Evolutionary conservation across 306 rosid genomes (phyloP), one percentile per base, ranked within the genome.

Genomic region (Trifolium fragiferum): DNA sequence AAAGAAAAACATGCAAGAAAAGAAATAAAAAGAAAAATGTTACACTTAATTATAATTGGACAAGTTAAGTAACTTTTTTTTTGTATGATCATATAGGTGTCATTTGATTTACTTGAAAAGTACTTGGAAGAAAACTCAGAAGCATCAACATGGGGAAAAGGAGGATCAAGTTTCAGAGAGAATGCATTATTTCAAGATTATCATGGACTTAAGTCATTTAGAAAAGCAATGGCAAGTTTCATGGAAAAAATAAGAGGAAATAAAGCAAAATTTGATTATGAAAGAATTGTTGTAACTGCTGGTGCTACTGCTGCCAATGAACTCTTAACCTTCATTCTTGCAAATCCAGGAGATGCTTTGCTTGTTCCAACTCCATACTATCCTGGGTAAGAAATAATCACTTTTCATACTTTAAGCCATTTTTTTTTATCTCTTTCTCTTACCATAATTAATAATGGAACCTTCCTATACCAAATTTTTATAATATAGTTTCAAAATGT

Each of bases 251-350:
- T 94, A 7, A 88, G 96, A 86, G 96, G 89, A 12, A 86, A 89
- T 1, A 84, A 84, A 78, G 96, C 84, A 7, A 92, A 82, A 61
- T 92, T 92, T 79, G 90, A 92, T 66, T 86, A 88, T 21, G 61
- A 77, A 16, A 83, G 97, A 78, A 37, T 94, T 0, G 99, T 94
- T 50, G 84, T 94, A 50, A 92, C 99, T 41, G 99, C 99, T 8
- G 99, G 99, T 23, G 99, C 97, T 10, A 94, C 99, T 15, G 99
- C 99, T 0, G 97, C 96, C 32, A 94, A 92, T 68, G 99, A 94
- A 46, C 96, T 94, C 25, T 74, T 94, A 40, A 94, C 97, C 19
- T 90, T 94, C 87, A 89, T 92, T 58, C 81, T 94, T 0, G 99
- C 99, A 1, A 81, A 94, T 74, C 95, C 97, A 0, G 97, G 99